Percentiles rank a stretch among this genome's conserved stretches.
Conservation (phyloP, 2,329 filamentous ascomycete genomes). For the Exophiala calicioides region DNA sequence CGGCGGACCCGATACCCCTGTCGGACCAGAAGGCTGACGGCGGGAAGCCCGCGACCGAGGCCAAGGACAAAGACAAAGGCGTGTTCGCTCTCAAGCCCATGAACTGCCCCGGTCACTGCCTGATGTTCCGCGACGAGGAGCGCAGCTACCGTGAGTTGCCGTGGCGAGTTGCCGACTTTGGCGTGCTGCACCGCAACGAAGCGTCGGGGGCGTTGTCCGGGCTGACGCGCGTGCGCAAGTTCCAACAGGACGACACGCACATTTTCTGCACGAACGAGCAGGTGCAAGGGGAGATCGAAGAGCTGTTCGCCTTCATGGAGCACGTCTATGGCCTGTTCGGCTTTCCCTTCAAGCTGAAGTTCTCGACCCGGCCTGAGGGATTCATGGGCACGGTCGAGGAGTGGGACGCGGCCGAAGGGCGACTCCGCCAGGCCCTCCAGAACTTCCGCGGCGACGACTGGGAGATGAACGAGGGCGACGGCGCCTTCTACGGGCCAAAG, state of each 20-base stretch:
- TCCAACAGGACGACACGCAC: slow-evolving; percentile 95
- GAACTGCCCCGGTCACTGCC: slow-evolving; percentile 95
- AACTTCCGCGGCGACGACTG: slow-evolving; percentile 75
- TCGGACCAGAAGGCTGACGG: slow-evolving; percentile 29
- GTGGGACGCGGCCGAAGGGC: slow-evolving; percentile 85
- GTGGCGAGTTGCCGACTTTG: slow-evolving; percentile 91
- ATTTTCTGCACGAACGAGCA: slow-evolving; percentile 90
- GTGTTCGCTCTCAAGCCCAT: slow-evolving; percentile 89
- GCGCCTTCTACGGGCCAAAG: slow-evolving; percentile 98
- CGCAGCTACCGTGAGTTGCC: slow-evolving; percentile 88
- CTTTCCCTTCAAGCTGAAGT: slow-evolving; percentile 89
- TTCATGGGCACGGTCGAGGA: slow-evolving; percentile 82
- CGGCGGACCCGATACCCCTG: slow-evolving; percentile 28
- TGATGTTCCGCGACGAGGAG: slow-evolving; percentile 76
- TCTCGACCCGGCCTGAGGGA: slow-evolving; percentile 88
- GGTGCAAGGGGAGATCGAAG: slow-evolving; percentile 72
- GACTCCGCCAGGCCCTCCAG: slow-evolving; percentile 76
- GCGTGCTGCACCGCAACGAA: slow-evolving; percentile 92
- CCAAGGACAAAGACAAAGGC: slow-evolving; percentile 66
- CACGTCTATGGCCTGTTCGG: slow-evolving; percentile 79
- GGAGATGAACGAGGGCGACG: slow-evolving; percentile 91
- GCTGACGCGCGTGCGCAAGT: slow-evolving; percentile 86
- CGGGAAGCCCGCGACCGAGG: slow-evolving; percentile 37
- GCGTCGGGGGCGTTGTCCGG: slow-evolving; percentile 88
- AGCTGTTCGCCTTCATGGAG: slow-evolving; percentile 82